Evolutionary conservation across 2,329 filamentous ascomycete genomes (phyloP).

Genomic region (Nakataea oryzae): DNA sequence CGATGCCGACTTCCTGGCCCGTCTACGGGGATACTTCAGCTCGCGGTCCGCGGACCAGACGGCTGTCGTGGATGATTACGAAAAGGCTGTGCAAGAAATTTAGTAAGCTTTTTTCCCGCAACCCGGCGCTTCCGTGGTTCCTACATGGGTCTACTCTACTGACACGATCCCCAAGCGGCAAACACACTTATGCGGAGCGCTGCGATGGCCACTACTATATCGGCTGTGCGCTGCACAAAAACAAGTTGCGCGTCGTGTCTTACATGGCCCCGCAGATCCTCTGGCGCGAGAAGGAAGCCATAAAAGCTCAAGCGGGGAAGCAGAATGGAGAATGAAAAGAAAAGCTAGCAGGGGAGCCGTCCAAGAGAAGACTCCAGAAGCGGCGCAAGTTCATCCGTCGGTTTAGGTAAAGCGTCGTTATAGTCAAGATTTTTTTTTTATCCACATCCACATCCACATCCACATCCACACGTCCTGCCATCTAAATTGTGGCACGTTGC

Average conservation of each 20-base stretch:
- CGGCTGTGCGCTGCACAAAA: background rate
- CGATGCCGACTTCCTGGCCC: constrained; percentile 12
- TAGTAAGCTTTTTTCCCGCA: constrained; percentile 3
- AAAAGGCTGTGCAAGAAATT: constrained; percentile 10
- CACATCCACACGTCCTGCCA: too few species aligned
- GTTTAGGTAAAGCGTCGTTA: too few species aligned
- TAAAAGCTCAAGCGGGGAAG: too few species aligned
- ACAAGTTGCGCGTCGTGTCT: background rate
- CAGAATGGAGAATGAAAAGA: too few species aligned
- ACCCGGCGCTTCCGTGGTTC: background rate
- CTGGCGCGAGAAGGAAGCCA: background rate
- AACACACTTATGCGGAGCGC: background rate
- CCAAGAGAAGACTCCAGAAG: too few species aligned
- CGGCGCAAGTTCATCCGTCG: too few species aligned
- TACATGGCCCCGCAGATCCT: background rate
- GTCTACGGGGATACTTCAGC: constrained; percentile 12
- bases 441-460: too few species aligned
- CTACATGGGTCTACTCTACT: background rate
- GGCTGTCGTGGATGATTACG: constrained; percentile 12
- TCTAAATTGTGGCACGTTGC: too few species aligned
- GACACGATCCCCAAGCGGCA: background rate
- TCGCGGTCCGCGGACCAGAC: constrained; percentile 7
- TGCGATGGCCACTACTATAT: background rate
- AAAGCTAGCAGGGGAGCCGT: too few species aligned
- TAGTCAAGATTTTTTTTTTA: too few species aligned